Conservation (phyloP, 257 asterid genomes). For the Fraxinus americana region DNA sequence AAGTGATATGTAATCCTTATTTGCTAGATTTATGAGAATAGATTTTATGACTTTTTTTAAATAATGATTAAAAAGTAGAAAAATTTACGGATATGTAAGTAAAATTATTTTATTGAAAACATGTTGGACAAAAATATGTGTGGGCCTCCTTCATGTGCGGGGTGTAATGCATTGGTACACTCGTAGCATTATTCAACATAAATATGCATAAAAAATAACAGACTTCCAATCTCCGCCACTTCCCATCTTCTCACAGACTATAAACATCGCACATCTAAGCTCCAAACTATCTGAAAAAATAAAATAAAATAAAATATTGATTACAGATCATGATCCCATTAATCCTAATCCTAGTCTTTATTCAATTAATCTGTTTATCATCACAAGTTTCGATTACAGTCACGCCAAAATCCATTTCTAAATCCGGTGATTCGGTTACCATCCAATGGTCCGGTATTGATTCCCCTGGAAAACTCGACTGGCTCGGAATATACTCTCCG, state of each 20-base stretch:
- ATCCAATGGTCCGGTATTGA: conserved; percentile 69
- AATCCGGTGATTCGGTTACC: conserved; percentile 69
- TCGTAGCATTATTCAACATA: not conserved
- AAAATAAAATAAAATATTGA: not conserved
- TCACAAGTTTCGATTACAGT: conserved; percentile 50
- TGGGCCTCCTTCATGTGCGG: no score
- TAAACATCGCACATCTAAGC: not conserved
- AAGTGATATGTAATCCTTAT: no score
- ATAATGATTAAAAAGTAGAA: no score
- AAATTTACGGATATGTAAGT: no score
- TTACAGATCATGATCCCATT: conserved; percentile 25
- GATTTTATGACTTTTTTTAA: no score
- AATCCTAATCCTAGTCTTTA: conserved; percentile 27
- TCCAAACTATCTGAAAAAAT: not conserved
- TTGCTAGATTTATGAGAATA: no score
- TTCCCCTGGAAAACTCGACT: conserved; percentile 68
- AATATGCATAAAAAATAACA: not conserved
- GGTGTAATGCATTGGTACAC: no score
- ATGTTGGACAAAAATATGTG: no score
- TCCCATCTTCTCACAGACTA: not conserved
- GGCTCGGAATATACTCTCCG: conserved; percentile 90
- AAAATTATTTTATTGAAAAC: no score
- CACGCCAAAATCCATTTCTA: conserved; percentile 48
- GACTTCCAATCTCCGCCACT: not conserved
- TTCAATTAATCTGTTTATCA: conserved; percentile 31